Base-by-base conservation (phyloP, 2,329 filamentous ascomycete genomes). In the Cordyceps cicadae region DNA sequence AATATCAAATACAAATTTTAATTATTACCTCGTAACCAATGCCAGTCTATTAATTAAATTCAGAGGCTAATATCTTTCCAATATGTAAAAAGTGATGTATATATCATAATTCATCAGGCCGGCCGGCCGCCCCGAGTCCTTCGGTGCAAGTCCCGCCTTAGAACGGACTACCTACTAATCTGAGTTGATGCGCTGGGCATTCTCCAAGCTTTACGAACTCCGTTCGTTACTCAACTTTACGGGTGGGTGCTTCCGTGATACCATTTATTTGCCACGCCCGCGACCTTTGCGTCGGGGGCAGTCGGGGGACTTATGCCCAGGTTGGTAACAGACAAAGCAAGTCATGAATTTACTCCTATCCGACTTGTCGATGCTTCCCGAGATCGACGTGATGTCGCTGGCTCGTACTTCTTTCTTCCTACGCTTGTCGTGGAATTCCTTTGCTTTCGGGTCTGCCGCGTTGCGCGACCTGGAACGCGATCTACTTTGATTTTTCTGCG, bases 341-440 rank as follows among this genome's bases (percentile, higher is more conserved):
- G 75, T 76, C 64, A 71, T 66, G 26, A 65, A 34, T 52, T 69
- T 70, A 57, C 58, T 60, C 50, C 61, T 66, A n/a, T 64, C 58
- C 2, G 69, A 61, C 41, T 65, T 67, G 45, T 63, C 67, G 19
- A 72, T 72, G 2, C 66, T 68, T 2, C 69, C 68, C n/a, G 86
- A 89, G 52, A 90, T 83, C 1, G 84, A 87, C 5, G 78, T 80
- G 60, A 86, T 70, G 26, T 78, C 78, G 60, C n/a, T 43, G 39
- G 90, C 73, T 63, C 87, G 86, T 56, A 89, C 78, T 60, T 87
- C 83, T 70, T 87, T 87, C 70, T 85, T 85, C 67, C 83, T 81
- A 50, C 85, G 77, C 68, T 81, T 80, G 48, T 84, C 81, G 8
- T 83, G 81, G 19, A 86, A 71, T 64, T 83, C 77, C 64, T 79